Evolutionary conservation across 2,329 filamentous ascomycete genomes (phyloP), one percentile per base, ranked within the genome.

Genomic region (Emergomyces africanus): DNA sequence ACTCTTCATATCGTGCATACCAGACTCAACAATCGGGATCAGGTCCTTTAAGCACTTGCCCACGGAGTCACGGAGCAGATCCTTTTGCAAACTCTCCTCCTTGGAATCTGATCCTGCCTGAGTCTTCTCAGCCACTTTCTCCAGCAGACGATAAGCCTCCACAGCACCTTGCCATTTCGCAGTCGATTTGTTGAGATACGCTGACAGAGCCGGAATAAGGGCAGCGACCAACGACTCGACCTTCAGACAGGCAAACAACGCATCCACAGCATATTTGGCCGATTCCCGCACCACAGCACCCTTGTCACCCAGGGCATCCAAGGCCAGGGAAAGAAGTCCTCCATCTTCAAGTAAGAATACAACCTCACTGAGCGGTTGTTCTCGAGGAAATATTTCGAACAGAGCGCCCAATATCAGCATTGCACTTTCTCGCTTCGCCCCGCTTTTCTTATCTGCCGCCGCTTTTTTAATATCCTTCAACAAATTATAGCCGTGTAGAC

Each of bases 111-210:
- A 83, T 59, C 87, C 85, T 72, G 95, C 85, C 80, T 95, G 88
- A 46, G 92, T 89, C 79, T 95, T 96, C 71, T 95, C 88, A 54
- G 94, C 94, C 87, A 97, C 95, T 74, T 86, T 89, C 71, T 94
- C 90, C 60, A 99, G 77, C 63, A 97, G 74, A 72, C 87, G 85
- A 70, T 87, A 87, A 51, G 89, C 94, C 61, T 88, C 91, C 57
- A 96, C 89, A 18, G 89, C 89, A 61, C 94, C 94, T 76, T 99
- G 94, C 94, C 94, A 99, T 77, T 99, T 99, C 65, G 89, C 91
- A 18, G 90, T 88, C 69, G 83, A 84, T 76, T 90, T 95, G 70
- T 80, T 79, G 35, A 99, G 80, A 72, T 97, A 97, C 57, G 80
- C 75, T 62, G 79, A 75, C 46, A 99, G 78, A 18, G 83, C 81